Evolutionary conservation across 495 filamentous ascomycete species (phyloP).

Genomic region (Polyplosphaeria fusca): DNA sequence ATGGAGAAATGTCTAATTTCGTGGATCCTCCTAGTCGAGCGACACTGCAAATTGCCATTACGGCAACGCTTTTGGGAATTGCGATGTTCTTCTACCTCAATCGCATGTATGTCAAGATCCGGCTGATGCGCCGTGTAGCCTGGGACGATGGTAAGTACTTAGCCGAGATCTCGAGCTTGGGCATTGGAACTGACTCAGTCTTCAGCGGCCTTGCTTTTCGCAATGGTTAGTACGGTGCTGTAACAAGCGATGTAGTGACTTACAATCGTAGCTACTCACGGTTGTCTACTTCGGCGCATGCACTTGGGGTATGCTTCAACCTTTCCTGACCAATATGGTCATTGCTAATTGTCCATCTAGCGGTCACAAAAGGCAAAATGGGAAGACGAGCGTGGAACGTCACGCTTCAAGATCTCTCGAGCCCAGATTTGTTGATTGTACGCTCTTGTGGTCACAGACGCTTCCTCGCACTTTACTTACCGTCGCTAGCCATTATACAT

Average conservation of each 20-base stretch:
- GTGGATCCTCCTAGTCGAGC: not conserved
- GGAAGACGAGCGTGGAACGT: constrained; percentile 5
- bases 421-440: not conserved
- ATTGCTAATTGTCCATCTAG: too few species aligned
- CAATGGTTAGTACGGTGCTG: not conserved
- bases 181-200: too few species aligned
- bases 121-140: not conserved
- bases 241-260: not conserved
- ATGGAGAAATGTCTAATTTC: constrained; percentile 5
- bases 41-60: not conserved
- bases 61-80: not conserved
- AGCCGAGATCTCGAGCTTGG: too few species aligned
- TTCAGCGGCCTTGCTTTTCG: not conserved
- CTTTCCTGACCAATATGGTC: not conserved
- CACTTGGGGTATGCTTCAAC: not conserved
- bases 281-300: not conserved
- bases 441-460: not conserved
- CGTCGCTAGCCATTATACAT: constrained; percentile 5
- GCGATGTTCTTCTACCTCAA: constrained; percentile 1
- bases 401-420: not conserved
- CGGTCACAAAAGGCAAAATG: not conserved
- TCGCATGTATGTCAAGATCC: constrained; percentile 6
- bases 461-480: not conserved
- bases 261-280: not conserved
- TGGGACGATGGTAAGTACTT: constrained; percentile 21